Conservation (phyloP, 192 early-diverging fungal species). For the Linnemannia hyalina region DNA sequence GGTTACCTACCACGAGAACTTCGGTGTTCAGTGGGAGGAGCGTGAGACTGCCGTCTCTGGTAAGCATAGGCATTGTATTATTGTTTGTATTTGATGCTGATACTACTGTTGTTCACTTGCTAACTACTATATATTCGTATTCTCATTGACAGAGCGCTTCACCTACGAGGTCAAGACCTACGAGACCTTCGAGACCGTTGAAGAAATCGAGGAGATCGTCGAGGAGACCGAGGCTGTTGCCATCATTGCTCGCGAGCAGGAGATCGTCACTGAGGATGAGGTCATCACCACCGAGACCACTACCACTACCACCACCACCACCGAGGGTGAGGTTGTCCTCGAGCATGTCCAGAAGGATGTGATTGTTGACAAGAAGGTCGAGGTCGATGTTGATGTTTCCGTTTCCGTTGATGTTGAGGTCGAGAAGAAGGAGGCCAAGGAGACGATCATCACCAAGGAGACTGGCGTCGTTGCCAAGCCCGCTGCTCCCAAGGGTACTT, state of each 20-base stretch:
- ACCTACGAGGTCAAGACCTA: conserved; percentile 23
- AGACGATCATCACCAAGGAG: conserved; percentile 15
- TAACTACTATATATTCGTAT: too few species aligned
- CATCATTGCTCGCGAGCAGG: conserved; percentile 24
- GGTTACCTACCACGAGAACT: conserved; percentile 30
- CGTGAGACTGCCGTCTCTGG: conserved; percentile 16
- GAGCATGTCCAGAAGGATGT: conserved; percentile 9
- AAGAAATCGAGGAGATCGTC: conserved; percentile 29
- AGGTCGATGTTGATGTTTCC: background rate
- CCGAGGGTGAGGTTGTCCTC: background rate
- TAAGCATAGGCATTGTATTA: too few species aligned
- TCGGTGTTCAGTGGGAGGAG: conserved; percentile 28
- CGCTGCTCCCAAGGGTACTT: conserved; percentile 32
- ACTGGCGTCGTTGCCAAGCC: conserved; percentile 30
- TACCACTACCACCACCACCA: conserved; percentile 9
- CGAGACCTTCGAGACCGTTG: conserved; percentile 24
- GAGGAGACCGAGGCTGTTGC: conserved; percentile 15
- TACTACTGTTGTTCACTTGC: too few species aligned
- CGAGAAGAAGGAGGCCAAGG: conserved; percentile 23
- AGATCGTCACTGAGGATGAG: conserved; percentile 1
- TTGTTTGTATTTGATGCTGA: too few species aligned
- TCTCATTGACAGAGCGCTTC: background rate
- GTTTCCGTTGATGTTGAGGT: background rate
- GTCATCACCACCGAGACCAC: background rate
- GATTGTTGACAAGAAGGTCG: background rate